phyloP scores from a whole-genome alignment of 176 grass and related monocot species.

The Bonia amplexicaulis region DNA sequence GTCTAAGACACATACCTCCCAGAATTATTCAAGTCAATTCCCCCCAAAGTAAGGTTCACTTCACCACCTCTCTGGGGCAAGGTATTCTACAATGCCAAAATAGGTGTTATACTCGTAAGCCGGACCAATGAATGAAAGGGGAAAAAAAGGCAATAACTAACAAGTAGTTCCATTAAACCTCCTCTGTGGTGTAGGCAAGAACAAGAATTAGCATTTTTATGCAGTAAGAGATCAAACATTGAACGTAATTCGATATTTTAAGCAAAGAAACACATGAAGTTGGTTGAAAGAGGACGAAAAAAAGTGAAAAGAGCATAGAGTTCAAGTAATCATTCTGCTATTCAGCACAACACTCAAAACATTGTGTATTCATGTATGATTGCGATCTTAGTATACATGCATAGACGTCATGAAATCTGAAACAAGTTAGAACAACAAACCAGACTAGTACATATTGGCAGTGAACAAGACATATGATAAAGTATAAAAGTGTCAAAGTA shows the following conservation, averaged over 20 bases:
- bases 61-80: constrained; percentile 86
- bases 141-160: constrained; percentile 1
- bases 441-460: constrained; percentile 2
- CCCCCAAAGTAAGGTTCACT: constrained; percentile 89
- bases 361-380: background rate
- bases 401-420: background rate
- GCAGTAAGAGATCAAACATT: background rate
- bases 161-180: background rate
- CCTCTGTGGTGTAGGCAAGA: background rate
- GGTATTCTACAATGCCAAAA: constrained; percentile 67
- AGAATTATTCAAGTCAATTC: constrained; percentile 99
- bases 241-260: background rate
- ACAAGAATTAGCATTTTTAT: constrained; percentile 11
- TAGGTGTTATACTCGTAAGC: background rate
- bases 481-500: background rate
- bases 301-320: background rate
- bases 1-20: constrained; percentile 58
- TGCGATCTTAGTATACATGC: background rate
- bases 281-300: background rate
- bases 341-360: background rate
- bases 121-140: background rate
- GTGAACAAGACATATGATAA: background rate
- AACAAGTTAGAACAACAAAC: background rate
- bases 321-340: background rate
- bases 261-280: background rate